Base-by-base conservation (phyloP, 257 asterid species). In the Solanum raphanifolium region DNA sequence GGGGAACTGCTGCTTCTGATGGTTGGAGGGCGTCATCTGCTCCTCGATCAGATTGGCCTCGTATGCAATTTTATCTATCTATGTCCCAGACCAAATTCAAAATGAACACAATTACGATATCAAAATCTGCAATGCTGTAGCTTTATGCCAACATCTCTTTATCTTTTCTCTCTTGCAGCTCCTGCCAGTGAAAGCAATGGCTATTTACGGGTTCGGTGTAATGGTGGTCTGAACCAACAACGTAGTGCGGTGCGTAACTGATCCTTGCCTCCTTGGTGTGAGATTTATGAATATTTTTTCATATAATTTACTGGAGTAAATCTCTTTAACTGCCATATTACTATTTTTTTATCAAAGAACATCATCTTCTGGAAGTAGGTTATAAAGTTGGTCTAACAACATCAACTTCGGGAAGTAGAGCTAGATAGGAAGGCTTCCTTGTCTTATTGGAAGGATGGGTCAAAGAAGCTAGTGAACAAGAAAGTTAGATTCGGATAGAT, bases 21-120 rank as follows among this genome's bases (percentile, higher is more conserved):
- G 99, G 96, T 83, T 97, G 99, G 99, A 94, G 95, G 88, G 98
- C 99, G 55, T 97, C 99, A 5, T 97, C 99, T 90, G 95, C 98
- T 86, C 99, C 99, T 29, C 92, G 99, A 89, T 93, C 97, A 88
- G 89, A 96, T 91, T 97, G 99, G 99, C 98, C 98, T 25, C 89
- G 99, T 97, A 95, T 16, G 96, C 90, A 84, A 71, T 89, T 87
- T 86, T 38, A 39, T 46, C 36, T 83, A 41, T 41, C 72, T 21
- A 27, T 81, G 41, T 29, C 69, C 85, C 21, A 29, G 36, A 46
- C 20, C 85, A 81, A 52, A 81, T 81, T 29, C 36, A 46, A 81
- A 48, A 46, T 81, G 66, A 81, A 29, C n/a, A 20, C 39, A 29
- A 48, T 79, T 81, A 29, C 11, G 39, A 46, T 29, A 7, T 81